Evolutionary conservation across 176 grass and related monocot genomes (phyloP).

Genomic region (Aegilops speltoides): DNA sequence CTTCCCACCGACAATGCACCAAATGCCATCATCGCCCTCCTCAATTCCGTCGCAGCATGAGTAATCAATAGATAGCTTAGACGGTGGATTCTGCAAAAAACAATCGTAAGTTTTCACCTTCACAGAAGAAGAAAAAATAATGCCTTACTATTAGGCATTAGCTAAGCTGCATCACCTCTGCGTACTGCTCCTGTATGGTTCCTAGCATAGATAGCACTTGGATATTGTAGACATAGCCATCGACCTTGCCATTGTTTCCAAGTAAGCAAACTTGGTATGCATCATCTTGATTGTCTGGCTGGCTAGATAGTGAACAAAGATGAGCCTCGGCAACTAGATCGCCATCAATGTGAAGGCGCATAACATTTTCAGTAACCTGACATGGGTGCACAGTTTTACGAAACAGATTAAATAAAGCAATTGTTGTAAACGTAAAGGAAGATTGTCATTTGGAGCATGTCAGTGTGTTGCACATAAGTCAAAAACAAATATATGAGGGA

Average conservation of each 20-base stretch:
- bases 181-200: slow-evolving; percentile 52
- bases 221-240: slow-evolving; percentile 74
- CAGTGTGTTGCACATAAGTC: not conserved
- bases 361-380: slow-evolving; percentile 64
- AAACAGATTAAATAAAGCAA: slow-evolving; percentile 23
- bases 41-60: slow-evolving; percentile 80
- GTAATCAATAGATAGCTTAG: slow-evolving; percentile 78
- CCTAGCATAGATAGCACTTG: slow-evolving; percentile 48
- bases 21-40: slow-evolving; percentile 75
- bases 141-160: not conserved
- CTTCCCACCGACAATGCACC: slow-evolving; percentile 97
- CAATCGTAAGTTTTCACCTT: not conserved
- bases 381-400: not conserved
- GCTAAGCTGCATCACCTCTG: slow-evolving; percentile 56
- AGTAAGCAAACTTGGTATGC: slow-evolving; percentile 46
- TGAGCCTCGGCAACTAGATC: slow-evolving; percentile 46
- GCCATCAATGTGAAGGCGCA: slow-evolving; percentile 71
- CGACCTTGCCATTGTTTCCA: slow-evolving; percentile 63
- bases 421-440: not conserved
- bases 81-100: slow-evolving; percentile 69
- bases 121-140: not conserved
- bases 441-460: not conserved
- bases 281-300: slow-evolving; percentile 30
- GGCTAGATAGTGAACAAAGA: slow-evolving; percentile 39
- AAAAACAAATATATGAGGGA: not conserved